Conservation (phyloP, 306 rosid genomes). For the Prunus campanulata region DNA sequence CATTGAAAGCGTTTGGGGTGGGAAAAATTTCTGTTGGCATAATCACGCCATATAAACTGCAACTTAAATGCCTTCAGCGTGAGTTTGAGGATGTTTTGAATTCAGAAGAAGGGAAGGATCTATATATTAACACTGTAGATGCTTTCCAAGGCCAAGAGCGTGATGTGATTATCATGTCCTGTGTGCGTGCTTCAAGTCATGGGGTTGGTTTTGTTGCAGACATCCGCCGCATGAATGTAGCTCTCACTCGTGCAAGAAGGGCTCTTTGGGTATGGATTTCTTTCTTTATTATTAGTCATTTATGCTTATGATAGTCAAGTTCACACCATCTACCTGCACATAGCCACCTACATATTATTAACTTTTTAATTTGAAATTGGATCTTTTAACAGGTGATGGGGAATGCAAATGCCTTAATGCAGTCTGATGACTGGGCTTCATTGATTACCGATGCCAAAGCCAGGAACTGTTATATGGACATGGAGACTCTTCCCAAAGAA, state of each 20-base stretch:
- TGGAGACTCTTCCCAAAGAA: constrained; percentile 91
- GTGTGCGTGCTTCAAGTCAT: constrained; percentile 91
- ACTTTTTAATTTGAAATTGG: not conserved
- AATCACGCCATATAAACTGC: constrained; percentile 96
- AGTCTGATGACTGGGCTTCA: constrained; percentile 92
- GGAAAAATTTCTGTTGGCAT: constrained; percentile 85
- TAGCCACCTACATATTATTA: not conserved
- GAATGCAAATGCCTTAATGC: constrained; percentile 77
- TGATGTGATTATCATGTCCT: constrained; percentile 96
- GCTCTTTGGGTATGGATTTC: constrained; percentile 79
- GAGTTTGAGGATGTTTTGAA: constrained; percentile 84
- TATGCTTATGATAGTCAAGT: not conserved
- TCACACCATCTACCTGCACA: not conserved
- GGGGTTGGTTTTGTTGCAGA: constrained; percentile 99
- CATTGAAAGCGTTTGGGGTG: constrained; percentile 53
- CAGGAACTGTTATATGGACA: constrained; percentile 80
- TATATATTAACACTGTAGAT: constrained; percentile 94
- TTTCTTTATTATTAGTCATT: constrained; percentile 13
- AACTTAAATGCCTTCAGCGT: constrained; percentile 91
- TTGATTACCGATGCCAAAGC: constrained; percentile 77
- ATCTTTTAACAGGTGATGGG: constrained; percentile 86
- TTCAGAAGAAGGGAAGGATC: constrained; percentile 92
- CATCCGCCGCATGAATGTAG: constrained; percentile 95
- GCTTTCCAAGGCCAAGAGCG: constrained; percentile 99
- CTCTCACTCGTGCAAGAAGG: constrained; percentile 97